These are phyloP conservation scores for Calophaca sinica DNA, from an alignment of 306 rosid species.

Conservation along the genomic window DNA sequence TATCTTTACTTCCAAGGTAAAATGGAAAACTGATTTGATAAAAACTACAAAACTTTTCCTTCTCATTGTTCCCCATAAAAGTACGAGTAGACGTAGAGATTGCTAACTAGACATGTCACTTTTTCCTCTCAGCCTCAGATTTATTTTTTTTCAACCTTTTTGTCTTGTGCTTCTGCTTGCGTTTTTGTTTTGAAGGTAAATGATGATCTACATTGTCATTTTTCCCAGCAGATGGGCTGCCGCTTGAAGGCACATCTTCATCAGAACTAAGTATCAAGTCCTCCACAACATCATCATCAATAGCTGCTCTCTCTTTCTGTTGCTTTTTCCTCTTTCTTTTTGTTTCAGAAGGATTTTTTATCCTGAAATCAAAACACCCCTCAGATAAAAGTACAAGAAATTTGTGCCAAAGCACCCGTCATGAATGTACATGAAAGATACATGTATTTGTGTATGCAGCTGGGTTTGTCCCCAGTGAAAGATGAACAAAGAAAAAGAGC, in stretches of 20 bases:
- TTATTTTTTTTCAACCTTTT: conserved; percentile 51
- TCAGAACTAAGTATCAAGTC: conserved; percentile 92
- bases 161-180: conserved; percentile 50
- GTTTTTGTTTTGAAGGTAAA: conserved; percentile 50
- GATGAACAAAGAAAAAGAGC: conserved; percentile 34
- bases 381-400: conserved; percentile 36
- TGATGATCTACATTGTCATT: conserved; percentile 40
- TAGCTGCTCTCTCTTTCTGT: conserved; percentile 56
- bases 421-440: neutral
- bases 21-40: conserved; percentile 3
- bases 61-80: conserved; percentile 27
- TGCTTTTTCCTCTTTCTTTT: conserved; percentile 58
- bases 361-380: conserved; percentile 54
- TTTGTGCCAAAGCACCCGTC: neutral
- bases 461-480: conserved; percentile 7
- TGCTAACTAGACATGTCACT: conserved; percentile 44
- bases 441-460: conserved; percentile 6
- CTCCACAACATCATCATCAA: conserved; percentile 86
- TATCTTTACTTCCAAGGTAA: neutral
- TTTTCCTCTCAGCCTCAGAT: conserved; percentile 47
- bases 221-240: conserved; percentile 48
- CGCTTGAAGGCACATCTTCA: conserved; percentile 60
- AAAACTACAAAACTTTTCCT: conserved; percentile 45
- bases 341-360: conserved; percentile 53
- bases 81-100: conserved; percentile 10